phyloP scores from a whole-genome alignment of 768 basidiomycete species.

The Lactarius deliciosus region DNA sequence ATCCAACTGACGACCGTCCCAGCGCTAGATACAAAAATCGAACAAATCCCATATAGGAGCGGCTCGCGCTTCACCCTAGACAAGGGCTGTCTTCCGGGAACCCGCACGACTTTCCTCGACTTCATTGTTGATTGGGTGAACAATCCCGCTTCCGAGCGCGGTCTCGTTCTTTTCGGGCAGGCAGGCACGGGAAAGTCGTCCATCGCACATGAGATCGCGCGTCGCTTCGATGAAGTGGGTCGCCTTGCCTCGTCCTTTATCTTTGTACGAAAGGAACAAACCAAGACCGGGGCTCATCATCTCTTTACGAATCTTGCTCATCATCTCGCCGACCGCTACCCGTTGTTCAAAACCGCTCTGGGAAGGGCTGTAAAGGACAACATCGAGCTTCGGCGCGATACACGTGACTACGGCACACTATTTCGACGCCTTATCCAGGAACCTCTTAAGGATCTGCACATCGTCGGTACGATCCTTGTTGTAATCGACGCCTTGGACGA shows the following conservation, averaged over 20 bases:
- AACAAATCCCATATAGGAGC: too few relatives aligned
- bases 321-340: neutral
- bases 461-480: neutral
- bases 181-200: neutral
- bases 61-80: too few relatives aligned
- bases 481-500: constrained; percentile 7
- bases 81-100: neutral
- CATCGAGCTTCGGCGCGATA: neutral
- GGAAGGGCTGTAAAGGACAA: neutral
- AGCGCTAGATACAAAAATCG: too few relatives aligned
- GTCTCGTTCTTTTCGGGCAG: constrained; percentile 1
- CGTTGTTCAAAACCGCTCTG: neutral
- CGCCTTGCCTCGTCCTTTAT: neutral
- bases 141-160: neutral
- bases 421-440: neutral
- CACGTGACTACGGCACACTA: constrained; percentile 2
- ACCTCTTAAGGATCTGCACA: neutral
- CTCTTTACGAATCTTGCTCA: neutral
- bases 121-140: neutral
- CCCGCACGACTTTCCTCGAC: neutral
- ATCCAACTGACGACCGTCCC: too few relatives aligned
- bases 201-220: neutral
- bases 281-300: neutral
- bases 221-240: neutral
- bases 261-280: constrained; percentile 1